A percentile compares a stretch with the other conserved stretches of the same genome.
These are phyloP conservation scores for Aethionema arabicum DNA, from an alignment of 345 rosid genomes.

Conservation along the genomic window DNA sequence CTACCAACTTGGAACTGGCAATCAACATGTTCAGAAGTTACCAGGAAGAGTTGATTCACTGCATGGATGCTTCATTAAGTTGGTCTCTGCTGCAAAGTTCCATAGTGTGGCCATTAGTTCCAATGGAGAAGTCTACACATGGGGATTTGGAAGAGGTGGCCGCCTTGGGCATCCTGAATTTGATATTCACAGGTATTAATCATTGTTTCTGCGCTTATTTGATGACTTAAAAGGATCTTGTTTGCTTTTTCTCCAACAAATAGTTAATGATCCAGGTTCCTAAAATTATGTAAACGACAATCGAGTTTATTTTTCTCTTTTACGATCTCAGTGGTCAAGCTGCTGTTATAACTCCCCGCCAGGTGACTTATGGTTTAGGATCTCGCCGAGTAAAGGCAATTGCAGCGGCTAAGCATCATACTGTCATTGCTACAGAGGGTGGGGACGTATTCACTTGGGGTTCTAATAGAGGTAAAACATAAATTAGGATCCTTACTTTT, in stretches of 20 bases:
- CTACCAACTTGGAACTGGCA: slow-evolving; percentile 97
- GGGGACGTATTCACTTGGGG: slow-evolving; percentile 98
- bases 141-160: slow-evolving; percentile 99
- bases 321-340: slow-evolving; percentile 84
- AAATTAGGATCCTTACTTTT: neutral
- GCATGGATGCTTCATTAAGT: slow-evolving; percentile 63
- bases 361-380: slow-evolving; percentile 79
- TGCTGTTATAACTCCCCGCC: slow-evolving; percentile 97
- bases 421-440: slow-evolving; percentile 83
- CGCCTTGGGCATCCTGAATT: slow-evolving; percentile 99
- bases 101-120: slow-evolving; percentile 84
- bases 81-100: slow-evolving; percentile 89
- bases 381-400: slow-evolving; percentile 82
- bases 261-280: neutral
- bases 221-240: neutral
- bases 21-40: slow-evolving; percentile 78
- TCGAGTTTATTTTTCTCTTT: slow-evolving; percentile 2
- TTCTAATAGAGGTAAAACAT: slow-evolving; percentile 82
- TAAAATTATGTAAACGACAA: slow-evolving; percentile 19
- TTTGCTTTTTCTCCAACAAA: slow-evolving; percentile 6
- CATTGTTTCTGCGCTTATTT: slow-evolving; percentile 9
- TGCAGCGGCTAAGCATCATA: slow-evolving; percentile 99
- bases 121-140: slow-evolving; percentile 79
- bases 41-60: slow-evolving; percentile 94
- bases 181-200: slow-evolving; percentile 87